Conservation (phyloP, 371 early-diverging fungal genomes). For the Apophysomyces ossiformis region DNA sequence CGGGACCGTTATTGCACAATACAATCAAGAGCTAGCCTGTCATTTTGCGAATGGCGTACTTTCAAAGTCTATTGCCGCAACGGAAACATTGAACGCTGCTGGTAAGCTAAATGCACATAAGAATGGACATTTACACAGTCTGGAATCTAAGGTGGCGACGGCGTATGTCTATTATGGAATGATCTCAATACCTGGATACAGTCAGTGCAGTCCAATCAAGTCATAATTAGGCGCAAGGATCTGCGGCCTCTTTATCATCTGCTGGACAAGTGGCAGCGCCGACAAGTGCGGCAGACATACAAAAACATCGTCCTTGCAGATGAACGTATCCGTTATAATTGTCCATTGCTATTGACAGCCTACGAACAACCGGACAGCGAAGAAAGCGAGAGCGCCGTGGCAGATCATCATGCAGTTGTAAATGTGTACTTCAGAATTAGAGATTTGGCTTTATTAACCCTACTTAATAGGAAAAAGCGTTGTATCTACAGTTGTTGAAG, state of each 20-base stretch:
- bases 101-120: too few species aligned
- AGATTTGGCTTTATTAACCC: background rate
- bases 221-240: background rate
- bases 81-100: too few species aligned
- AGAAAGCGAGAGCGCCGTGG: fast-evolving
- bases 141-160: slow-evolving; percentile 5
- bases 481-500: background rate
- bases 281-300: background rate
- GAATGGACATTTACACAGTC: too few species aligned
- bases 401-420: background rate
- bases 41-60: too few species aligned
- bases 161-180: background rate
- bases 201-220: background rate
- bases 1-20: too few species aligned
- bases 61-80: too few species aligned
- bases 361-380: too few species aligned
- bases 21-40: too few species aligned
- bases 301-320: background rate
- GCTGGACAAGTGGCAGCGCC: background rate
- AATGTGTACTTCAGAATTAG: too few species aligned
- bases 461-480: background rate
- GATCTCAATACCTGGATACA: background rate
- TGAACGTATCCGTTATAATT: background rate
- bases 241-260: background rate
- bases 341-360: background rate